phyloP scores from a whole-genome alignment of 2,329 filamentous ascomycete species.

The Hysterium pulicare region DNA sequence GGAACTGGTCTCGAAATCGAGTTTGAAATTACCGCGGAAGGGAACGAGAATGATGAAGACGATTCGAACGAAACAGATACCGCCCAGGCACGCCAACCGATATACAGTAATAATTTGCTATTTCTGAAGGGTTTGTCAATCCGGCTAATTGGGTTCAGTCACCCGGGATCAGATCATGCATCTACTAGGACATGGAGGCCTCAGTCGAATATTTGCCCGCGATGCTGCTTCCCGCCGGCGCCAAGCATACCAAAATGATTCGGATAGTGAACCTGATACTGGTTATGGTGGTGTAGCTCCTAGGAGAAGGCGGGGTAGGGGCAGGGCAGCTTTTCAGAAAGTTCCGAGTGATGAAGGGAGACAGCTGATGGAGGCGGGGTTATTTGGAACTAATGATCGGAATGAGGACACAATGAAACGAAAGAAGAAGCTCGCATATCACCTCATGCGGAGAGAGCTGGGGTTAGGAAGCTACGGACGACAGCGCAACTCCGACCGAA shows the following conservation, averaged over 20 bases:
- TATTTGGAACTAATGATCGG: conserved; percentile 68
- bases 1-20: conserved; percentile 42
- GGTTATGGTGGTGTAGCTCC: conserved; percentile 32
- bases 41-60: conserved; percentile 32
- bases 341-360: conserved; percentile 75
- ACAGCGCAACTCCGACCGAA: conserved; percentile 58
- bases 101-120: conserved; percentile 15
- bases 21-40: conserved; percentile 33
- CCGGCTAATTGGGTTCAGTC: conserved; percentile 30
- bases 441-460: conserved; percentile 78
- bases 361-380: conserved; percentile 76
- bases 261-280: conserved; percentile 34
- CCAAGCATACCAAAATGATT: conserved; percentile 31
- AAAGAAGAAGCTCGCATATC: conserved; percentile 59
- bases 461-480: conserved; percentile 61
- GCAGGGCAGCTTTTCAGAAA: conserved; percentile 64
- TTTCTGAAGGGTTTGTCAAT: conserved; percentile 1
- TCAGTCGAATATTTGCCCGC: conserved; percentile 50
- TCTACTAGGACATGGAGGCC: conserved; percentile 51
- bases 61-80: conserved; percentile 36
- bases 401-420: conserved; percentile 53
- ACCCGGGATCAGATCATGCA: conserved; percentile 52
- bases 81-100: conserved; percentile 10
- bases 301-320: conserved; percentile 45
- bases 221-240: conserved; percentile 24